Base-by-base conservation (phyloP, 2,329 filamentous ascomycete species). In the Coniochaeta sp. region DNA sequence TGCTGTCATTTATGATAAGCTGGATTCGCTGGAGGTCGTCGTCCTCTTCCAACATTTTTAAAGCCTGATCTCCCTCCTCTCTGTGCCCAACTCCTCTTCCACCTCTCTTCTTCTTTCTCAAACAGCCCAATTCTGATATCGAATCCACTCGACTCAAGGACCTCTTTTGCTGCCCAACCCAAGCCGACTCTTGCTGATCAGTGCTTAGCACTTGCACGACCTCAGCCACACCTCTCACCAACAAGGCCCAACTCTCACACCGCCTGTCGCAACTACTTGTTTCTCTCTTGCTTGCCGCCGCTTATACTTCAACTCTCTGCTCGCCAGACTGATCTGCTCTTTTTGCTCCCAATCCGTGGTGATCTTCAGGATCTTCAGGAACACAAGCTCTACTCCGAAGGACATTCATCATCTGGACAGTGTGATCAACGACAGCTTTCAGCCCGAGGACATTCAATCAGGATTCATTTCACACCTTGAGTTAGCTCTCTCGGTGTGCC, bases 1-100 rank as follows among this genome's bases (percentile, higher is more conserved):
- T 32, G 47, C 27, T 35, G 28, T 49, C 47, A 35, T 35, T 26
- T 35, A 9, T 27, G 30, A 49, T 32, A 49, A 49, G 26, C 45
- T 22, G 45, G 45, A 6, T 4, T 26, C 4, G 3, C n/a, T 42
- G 31, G 38, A 30, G n/a, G n/a, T 38, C 18, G 7, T n/a, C 18
- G 7, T 48, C 24, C 45, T 30, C 45, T n/a, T 28, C 45, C 26
- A 30, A 18, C n/a, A 28, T 20, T 61, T 78, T 61, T 78, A 78
- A 78, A 78, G 76, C 69, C 72, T 71, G 69, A 56, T 69, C 67
- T 63, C 18, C 38, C 64, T 67, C 70, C 73, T 74, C 72, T 69
- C 65, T 60, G 66, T 63, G 67, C 69, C 68, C 66, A 67, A 71
- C 64, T 31, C 20, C 55, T 53, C 61, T 58, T 60, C 61, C 51